Evolutionary conservation across 2,329 filamentous ascomycete species (phyloP).

Genomic region (Paecilomyces fulvus): DNA sequence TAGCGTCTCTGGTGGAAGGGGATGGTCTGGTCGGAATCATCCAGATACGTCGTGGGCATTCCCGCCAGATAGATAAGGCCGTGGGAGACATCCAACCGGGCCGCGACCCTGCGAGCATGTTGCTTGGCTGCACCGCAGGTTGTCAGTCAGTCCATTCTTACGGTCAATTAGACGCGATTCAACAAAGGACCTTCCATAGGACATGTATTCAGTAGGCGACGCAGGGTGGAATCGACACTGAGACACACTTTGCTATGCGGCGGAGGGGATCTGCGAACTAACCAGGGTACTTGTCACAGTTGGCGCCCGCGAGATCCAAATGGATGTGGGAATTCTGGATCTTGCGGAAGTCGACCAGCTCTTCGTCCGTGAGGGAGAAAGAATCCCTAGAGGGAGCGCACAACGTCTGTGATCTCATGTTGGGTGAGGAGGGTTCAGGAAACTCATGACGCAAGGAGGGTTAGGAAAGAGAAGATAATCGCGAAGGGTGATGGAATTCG

Average conservation of each 20-base stretch:
- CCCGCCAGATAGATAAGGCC: constrained; percentile 52
- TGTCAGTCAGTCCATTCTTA: constrained; percentile 4
- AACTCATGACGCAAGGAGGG: background rate
- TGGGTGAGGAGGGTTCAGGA: background rate
- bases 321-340: constrained; percentile 17
- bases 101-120: constrained; percentile 41
- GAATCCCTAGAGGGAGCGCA: background rate
- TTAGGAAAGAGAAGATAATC: background rate
- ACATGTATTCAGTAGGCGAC: background rate
- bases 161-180: background rate
- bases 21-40: constrained; percentile 51
- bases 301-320: constrained; percentile 18
- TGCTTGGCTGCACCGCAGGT: constrained; percentile 34
- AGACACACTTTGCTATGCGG: background rate
- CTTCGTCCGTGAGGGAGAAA: background rate
- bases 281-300: constrained; percentile 36
- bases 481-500: background rate
- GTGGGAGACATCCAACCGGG: constrained; percentile 30
- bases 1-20: constrained; percentile 53
- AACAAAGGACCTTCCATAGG: background rate
- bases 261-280: constrained; percentile 5
- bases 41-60: constrained; percentile 40
- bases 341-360: background rate
- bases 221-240: background rate
- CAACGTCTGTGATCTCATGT: background rate